Evolutionary conservation across 73 alveolate genomes (phyloP).

Genomic region (Stentor roeselii): DNA sequence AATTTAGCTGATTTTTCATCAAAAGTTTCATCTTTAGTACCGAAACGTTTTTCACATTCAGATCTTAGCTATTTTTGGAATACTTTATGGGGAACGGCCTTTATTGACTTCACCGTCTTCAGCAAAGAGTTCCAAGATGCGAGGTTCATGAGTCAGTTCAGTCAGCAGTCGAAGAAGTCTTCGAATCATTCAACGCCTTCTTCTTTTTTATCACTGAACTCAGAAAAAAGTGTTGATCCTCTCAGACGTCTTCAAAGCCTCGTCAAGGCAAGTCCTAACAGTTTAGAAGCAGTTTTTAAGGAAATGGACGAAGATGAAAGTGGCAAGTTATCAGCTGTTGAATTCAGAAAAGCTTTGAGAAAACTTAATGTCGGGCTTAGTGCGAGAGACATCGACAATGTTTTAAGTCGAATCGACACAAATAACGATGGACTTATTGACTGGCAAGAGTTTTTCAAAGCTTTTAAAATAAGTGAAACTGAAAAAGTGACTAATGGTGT

Average conservation of each 20-base stretch:
- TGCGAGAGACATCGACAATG: slow-evolving; percentile 69
- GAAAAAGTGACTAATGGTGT: slow-evolving; percentile 55
- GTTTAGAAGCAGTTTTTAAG: slow-evolving; percentile 51
- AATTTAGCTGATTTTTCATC: slow-evolving; percentile 40
- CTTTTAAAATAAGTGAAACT: slow-evolving; percentile 60
- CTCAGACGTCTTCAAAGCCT: slow-evolving; percentile 53
- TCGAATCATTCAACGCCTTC: background rate
- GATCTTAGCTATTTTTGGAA: slow-evolving; percentile 57
- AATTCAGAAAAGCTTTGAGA: slow-evolving; percentile 83
- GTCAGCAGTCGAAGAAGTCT: slow-evolving; percentile 18
- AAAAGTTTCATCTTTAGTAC: slow-evolving; percentile 52
- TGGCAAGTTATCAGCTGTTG: slow-evolving; percentile 62
- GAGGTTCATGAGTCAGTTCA: background rate
- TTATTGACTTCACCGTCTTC: slow-evolving; percentile 21
- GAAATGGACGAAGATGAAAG: slow-evolving; percentile 66
- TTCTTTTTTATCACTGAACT: background rate
- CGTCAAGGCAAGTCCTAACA: slow-evolving; percentile 43
- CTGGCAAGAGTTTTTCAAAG: slow-evolving; percentile 67
- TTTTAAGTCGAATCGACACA: slow-evolving; percentile 56
- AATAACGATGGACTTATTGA: slow-evolving; percentile 68
- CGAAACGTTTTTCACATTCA: slow-evolving; percentile 51
- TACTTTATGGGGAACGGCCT: slow-evolving; percentile 40
- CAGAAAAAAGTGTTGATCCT: slow-evolving; percentile 26
- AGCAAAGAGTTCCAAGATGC: background rate
- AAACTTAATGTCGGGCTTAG: slow-evolving; percentile 66